Base-by-base conservation (phyloP, 495 filamentous ascomycete species). In the Neurospora intermedia region DNA sequence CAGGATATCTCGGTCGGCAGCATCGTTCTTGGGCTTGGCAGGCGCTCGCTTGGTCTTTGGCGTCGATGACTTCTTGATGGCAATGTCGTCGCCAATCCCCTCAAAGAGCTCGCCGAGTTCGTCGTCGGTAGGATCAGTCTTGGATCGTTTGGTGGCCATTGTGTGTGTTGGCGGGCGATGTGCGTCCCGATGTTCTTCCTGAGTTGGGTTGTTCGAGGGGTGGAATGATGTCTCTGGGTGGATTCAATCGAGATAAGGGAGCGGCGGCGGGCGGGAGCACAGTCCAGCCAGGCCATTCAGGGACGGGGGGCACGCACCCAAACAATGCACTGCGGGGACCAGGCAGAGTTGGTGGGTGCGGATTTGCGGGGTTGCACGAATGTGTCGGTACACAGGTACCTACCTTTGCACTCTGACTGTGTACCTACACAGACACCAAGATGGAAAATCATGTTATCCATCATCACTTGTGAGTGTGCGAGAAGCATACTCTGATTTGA, bases 21-120 rank as follows among this genome's bases (percentile, higher is more conserved):
- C 79, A 66, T 82, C 80, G 71, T 83, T 78, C 73, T 87, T 83
- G 42, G 86, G 71, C 75, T 87, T 88, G 66, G 85, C 76, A 54
- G 83, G 75, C 15, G 79, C 76, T 62, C 54, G 54, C 23, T 62
- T 62, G 31, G 82, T 75, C 81, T 84, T 86, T 75, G 83, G 78
- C 80, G 86, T 89, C 73, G 82, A 69, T 54, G 88, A 42, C 77
- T 85, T 86, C 73, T 83, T 82, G 72, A 76, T 70, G 59, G 78
- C 78, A 43, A 74, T 78, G 70, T 84, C 87, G 78, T 88, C 83
- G 72, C 86, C 89, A 72, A 96, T 88, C 69, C 87, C 88, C 73
- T 92, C 92, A 78, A 98, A 92, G 78, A 94, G 89, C 80, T 93
- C 92, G 46, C 92, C 86, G 59, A 97, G 86, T 80, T 96, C 93